Conservation (phyloP, 352 stramenopile genomes). For the Pythium coloratum region DNA sequence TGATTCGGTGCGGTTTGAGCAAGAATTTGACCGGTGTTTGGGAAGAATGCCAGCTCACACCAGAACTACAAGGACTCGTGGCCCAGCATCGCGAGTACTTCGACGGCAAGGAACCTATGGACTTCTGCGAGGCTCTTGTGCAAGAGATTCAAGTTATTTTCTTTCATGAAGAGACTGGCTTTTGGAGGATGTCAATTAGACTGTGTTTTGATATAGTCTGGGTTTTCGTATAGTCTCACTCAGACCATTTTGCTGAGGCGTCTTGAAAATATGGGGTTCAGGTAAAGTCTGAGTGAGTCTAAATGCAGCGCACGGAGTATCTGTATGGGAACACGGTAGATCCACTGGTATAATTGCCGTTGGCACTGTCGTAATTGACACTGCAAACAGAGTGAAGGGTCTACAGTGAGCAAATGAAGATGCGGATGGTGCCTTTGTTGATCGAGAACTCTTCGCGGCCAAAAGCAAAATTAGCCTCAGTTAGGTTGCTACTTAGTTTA, state of each 20-base stretch:
- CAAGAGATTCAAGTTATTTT: conserved; percentile 6
- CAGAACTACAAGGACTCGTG: conserved; percentile 19
- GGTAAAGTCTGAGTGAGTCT: conserved; percentile 15
- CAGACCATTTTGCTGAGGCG: conserved; percentile 1
- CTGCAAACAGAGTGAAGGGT: no score
- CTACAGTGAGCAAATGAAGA: no score
- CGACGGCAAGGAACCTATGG: conserved; percentile 9
- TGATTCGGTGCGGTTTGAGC: conserved; percentile 24
- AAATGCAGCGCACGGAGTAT: conserved; percentile 19
- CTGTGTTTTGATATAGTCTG: conserved; percentile 18
- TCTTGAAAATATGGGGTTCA: conserved; percentile 6
- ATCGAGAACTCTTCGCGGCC: no score
- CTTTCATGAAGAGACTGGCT: conserved; percentile 2
- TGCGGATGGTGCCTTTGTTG: no score
- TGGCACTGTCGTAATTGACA: no score
- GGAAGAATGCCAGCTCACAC: conserved; percentile 19
- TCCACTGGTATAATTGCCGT: no score
- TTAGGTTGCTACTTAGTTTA: no score
- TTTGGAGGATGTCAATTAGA: background rate
- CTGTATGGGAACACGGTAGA: no score
- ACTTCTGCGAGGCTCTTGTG: conserved; percentile 14
- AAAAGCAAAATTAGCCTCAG: no score
- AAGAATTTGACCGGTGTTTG: conserved; percentile 18
- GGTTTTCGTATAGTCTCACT: no score
- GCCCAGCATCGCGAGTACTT: conserved; percentile 17